These are phyloP conservation scores for Uronychia binucleata DNA, from an alignment of 73 alveolate species.

Conservation along the genomic window DNA sequence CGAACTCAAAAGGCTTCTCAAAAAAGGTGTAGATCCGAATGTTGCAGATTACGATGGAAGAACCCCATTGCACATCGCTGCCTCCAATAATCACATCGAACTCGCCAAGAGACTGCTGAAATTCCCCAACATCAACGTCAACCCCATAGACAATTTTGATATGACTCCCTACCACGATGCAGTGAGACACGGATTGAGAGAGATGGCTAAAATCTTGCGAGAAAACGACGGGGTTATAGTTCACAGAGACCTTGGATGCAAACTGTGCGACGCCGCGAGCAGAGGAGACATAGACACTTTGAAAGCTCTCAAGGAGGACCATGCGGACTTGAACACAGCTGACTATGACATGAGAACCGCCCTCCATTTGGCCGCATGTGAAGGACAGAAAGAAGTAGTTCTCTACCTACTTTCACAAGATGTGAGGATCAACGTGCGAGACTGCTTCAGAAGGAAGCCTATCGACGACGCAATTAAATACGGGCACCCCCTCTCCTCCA, in stretches of 20 bases:
- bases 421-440: not conserved
- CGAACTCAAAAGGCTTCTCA: not conserved
- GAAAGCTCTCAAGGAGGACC: not conserved
- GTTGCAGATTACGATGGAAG: not conserved
- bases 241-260: not conserved
- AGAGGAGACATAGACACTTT: not conserved
- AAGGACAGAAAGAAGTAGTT: constrained; percentile 15
- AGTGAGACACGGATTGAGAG: not conserved
- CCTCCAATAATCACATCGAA: not conserved
- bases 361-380: constrained; percentile 27
- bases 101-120: not conserved
- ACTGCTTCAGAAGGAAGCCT: not conserved
- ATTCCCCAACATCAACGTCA: not conserved
- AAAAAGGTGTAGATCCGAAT: not conserved
- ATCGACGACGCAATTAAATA: not conserved
- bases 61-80: constrained; percentile 5
- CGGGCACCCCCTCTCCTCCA: too few species aligned
- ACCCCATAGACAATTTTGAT: not conserved
- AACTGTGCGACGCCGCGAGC: not conserved
- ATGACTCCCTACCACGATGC: constrained; percentile 5
- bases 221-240: not conserved
- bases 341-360: constrained; percentile 5
- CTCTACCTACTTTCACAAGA: not conserved
- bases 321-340: not conserved
- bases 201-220: not conserved